Evolutionary conservation across 2,329 filamentous ascomycete genomes (phyloP).

Genomic region (Aspergillus brasiliensis): DNA sequence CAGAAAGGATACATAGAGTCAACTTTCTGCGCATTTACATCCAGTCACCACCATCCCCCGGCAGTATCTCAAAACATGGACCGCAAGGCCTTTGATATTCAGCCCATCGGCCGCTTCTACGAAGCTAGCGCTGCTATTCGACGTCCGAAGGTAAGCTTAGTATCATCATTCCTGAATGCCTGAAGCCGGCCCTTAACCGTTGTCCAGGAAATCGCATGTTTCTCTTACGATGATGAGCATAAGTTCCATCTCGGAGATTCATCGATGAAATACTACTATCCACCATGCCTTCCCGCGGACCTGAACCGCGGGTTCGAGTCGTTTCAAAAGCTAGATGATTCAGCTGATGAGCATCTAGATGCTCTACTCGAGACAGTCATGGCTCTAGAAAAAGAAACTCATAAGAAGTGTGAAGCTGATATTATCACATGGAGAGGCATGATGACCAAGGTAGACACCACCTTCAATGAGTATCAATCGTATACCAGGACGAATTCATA

Average conservation of each 20-base stretch:
- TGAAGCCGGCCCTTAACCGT: constrained; percentile 8
- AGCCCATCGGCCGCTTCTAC: constrained; percentile 69
- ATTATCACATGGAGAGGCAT: constrained; percentile 94
- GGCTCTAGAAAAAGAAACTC: constrained; percentile 68
- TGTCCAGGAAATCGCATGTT: constrained; percentile 83
- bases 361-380: constrained; percentile 76
- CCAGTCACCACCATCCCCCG: background rate
- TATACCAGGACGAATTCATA: background rate
- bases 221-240: constrained; percentile 89
- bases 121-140: constrained; percentile 71
- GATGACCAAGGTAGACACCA: constrained; percentile 81
- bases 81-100: constrained; percentile 60
- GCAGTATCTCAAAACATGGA: constrained; percentile 30
- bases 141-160: constrained; percentile 64
- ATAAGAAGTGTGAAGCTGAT: constrained; percentile 71
- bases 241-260: constrained; percentile 73
- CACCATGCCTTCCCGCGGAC: constrained; percentile 69
- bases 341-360: constrained; percentile 83
- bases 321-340: constrained; percentile 81
- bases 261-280: constrained; percentile 86
- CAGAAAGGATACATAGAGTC: background rate
- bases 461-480: background rate
- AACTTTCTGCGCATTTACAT: background rate
- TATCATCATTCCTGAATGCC: background rate
- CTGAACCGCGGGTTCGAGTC: constrained; percentile 78